Percentiles rank a stretch among this genome's conserved stretches.
Conservation (phyloP, 768 basidiomycete genomes). For the Xerocomellus amylosporus region DNA sequence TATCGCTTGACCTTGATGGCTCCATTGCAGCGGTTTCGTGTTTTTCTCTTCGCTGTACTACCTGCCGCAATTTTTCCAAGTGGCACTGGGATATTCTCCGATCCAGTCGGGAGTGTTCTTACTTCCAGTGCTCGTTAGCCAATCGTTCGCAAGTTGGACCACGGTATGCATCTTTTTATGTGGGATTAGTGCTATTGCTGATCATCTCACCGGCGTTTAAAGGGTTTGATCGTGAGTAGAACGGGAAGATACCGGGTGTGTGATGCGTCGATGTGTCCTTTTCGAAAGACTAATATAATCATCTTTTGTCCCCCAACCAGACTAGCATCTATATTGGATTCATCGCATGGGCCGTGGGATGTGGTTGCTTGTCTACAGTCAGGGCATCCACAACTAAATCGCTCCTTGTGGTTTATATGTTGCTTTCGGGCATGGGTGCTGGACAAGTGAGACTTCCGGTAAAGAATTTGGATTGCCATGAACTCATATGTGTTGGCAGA, state of each 20-base stretch:
- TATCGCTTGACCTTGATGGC: neutral
- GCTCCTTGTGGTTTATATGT: conserved; percentile 56
- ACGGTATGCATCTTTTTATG: conserved; percentile 37
- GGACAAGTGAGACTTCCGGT: conserved; percentile 44
- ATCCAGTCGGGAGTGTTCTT: conserved; percentile 64
- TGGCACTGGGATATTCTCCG: conserved; percentile 63
- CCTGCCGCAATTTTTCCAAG: conserved; percentile 74
- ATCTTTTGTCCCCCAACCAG: neutral
- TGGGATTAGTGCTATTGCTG: neutral
- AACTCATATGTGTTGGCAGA: conserved; percentile 34
- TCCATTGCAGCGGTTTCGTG: conserved; percentile 46
- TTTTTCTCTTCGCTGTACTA: conserved; percentile 68
- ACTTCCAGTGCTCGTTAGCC: conserved; percentile 65
- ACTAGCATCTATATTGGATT: conserved; percentile 55
- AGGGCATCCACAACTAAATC: conserved; percentile 45
- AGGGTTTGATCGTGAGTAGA: conserved; percentile 61
- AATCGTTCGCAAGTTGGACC: conserved; percentile 56
- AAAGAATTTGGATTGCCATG: neutral
- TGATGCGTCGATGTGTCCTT: neutral
- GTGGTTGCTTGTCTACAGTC: conserved; percentile 68
- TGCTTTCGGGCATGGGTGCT: conserved; percentile 58
- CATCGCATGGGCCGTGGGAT: conserved; percentile 63
- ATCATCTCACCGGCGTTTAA: neutral
- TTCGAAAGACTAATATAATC: neutral
- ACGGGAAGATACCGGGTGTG: conserved; percentile 62